Conservation (phyloP, 257 asterid species). For the Solanum pinnatisectum region DNA sequence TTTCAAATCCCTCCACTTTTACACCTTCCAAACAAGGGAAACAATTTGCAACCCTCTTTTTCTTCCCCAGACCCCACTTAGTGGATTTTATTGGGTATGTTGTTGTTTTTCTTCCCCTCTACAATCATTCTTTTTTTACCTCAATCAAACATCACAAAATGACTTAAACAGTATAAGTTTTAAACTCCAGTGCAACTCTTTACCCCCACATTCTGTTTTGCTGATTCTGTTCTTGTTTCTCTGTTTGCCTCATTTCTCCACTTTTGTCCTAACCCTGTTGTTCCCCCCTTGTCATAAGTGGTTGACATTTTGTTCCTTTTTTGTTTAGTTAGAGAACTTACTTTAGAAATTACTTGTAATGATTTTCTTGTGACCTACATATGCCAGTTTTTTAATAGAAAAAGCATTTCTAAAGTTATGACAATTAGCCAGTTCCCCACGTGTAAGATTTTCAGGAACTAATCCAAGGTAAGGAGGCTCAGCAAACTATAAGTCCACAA, state of each 20-base stretch:
- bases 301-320: neutral
- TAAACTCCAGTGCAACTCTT: neutral
- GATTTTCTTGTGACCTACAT: neutral
- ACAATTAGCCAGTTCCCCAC: neutral
- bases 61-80: neutral
- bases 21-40: neutral
- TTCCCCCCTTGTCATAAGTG: neutral
- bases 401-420: neutral
- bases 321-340: neutral
- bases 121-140: neutral
- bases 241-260: neutral
- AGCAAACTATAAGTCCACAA: neutral
- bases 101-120: neutral
- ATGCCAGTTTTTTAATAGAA: neutral
- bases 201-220: neutral
- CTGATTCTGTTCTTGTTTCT: neutral
- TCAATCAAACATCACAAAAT: neutral
- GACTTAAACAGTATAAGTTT: neutral
- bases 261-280: neutral
- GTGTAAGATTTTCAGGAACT: neutral
- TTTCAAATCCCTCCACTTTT: neutral
- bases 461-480: neutral
- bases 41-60: neutral
- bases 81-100: neutral
- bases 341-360: neutral